Base-by-base conservation (phyloP, 2,329 filamentous ascomycete genomes). In the Fusarium bulbicola region DNA sequence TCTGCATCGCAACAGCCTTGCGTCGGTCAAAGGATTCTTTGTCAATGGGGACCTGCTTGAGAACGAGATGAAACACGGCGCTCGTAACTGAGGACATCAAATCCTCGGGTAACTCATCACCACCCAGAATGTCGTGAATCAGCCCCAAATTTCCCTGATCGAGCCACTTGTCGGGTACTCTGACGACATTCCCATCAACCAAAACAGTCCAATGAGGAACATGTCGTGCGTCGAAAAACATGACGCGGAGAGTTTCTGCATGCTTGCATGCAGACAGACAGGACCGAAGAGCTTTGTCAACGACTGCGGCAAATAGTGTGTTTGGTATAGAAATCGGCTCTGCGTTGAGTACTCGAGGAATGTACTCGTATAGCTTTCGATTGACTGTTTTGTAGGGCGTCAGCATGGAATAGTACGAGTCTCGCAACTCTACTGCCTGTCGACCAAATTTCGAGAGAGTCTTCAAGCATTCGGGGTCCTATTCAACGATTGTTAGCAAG, bases 371-470 rank as follows among this genome's bases (percentile, higher is more conserved):
- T 4, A 60, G 18, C 11, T 54, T 72, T 5, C 62, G 65, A 7
- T 49, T 46, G 14, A 70, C 12, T 18, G 57, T 42, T 15, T 21
- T 1, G 32, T 63, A 32, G 7, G 16, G 10, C 1, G 40, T 24
- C 7, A 74, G 40, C 18, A 62, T 59, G 10, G 20, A 43, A 66
- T 72, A 74, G 36, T 74, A 72, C 10, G 45, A 36, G 13, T 72
- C 36, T 28, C 26, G 26, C 6, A 74, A 12, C 5, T 65, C 56
- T 30, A 49, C n/a, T 16, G 59, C 61, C 20, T 69, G 34, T 15
- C 62, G 64, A 18, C 45, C 71, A 21, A 72, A 62, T 12, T 63
- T 50, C 8, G 52, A 24, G 13, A 72, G 66, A 12, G 50, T 61
- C 3, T 13, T 39, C 2, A 37, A 34, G n/a, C 65, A 32, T 14